Base-by-base conservation (phyloP, 805 yeast genomes). In the Pichia membranifaciens region DNA sequence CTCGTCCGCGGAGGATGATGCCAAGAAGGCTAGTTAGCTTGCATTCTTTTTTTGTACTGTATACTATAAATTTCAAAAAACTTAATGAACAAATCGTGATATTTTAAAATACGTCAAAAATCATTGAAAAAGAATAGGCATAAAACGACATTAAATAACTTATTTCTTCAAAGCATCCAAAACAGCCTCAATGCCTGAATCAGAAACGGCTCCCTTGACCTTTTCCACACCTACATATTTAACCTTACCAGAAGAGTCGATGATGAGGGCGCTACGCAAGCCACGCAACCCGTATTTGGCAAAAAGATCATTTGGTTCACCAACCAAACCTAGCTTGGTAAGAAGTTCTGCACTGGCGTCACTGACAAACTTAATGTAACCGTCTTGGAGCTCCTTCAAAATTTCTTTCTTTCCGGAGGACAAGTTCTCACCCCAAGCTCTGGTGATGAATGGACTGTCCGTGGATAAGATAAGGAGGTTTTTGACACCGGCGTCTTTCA, bases 211-310 rank as follows among this genome's bases (percentile, higher is more conserved):
- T 28, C 62, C 76, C 39, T 42, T 49, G 32, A 65, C 69, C 10
- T 69, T 60, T 64, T 77, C 82, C 50, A 64, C 65, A 53, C 75
- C 80, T 16, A 57, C 45, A 48, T 68, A 67, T 33, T 53, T 51
- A 46, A 66, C 55, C 18, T 50, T 49, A 31, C 67, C 67, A 38
- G 28, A n/a, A 6, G 64, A 59, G 44, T 79, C 81, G 45, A 85
- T 80, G 52, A 88, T 71, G 49, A 83, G 69, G 38, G 91, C 88
- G 68, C 80, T 87, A 68, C 96, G 78, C 25, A 45, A 29, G 17
- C 49, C 55, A 41, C 55, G 44, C 22, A 50, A 38, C 9, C 55
- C 55, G 29, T 41, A 34, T 16, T 46, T 48, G 5, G 51, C 41
- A 38, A 39, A 52, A 5, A 31, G 15, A 41, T 52, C 55, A 21